Evolutionary conservation across 2,329 filamentous ascomycete genomes (phyloP).

Genomic region (Trichothecium sympodiale): DNA sequence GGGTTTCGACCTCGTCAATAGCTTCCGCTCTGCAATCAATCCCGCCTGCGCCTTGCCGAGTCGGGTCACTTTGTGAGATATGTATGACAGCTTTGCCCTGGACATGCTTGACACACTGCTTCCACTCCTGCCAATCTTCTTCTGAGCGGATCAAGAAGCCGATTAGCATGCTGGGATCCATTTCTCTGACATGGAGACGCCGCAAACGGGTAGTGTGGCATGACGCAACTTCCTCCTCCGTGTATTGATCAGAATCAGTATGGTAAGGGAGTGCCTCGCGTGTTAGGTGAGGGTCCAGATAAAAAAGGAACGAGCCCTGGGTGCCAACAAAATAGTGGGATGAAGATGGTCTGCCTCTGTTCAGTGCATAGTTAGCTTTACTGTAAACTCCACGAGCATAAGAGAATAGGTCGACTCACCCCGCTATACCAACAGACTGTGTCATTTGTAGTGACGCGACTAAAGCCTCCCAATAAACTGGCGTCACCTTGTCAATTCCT

Average conservation of each 20-base stretch:
- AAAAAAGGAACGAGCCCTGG: constrained; percentile 72
- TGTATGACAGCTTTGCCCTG: constrained; percentile 80
- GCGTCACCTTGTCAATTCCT: constrained; percentile 88
- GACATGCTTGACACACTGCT: constrained; percentile 59
- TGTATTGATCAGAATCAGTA: constrained; percentile 45
- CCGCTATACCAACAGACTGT: constrained; percentile 93
- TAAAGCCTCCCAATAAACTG: constrained; percentile 91
- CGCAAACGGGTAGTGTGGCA: constrained; percentile 83
- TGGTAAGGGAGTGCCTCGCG: constrained; percentile 60
- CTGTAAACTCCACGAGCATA: constrained; percentile 2
- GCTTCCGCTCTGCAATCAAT: constrained; percentile 55
- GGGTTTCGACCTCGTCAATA: constrained; percentile 79
- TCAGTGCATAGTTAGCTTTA: neutral
- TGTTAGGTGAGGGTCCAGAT: constrained; percentile 87
- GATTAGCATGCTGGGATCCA: constrained; percentile 97
- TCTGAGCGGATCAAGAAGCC: constrained; percentile 79
- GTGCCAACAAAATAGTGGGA: constrained; percentile 56
- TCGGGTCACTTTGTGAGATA: constrained; percentile 61
- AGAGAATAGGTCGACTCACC: constrained; percentile 41
- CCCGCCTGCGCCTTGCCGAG: constrained; percentile 35
- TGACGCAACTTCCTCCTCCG: constrained; percentile 61
- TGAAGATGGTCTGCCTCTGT: constrained; percentile 79
- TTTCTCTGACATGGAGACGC: constrained; percentile 73
- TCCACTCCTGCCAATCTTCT: constrained; percentile 78
- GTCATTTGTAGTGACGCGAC: constrained; percentile 74